A percentile compares a stretch with the other conserved stretches of the same genome.
Conservation (phyloP, 352 stramenopile genomes). For the Phytophthora aleatoria region DNA sequence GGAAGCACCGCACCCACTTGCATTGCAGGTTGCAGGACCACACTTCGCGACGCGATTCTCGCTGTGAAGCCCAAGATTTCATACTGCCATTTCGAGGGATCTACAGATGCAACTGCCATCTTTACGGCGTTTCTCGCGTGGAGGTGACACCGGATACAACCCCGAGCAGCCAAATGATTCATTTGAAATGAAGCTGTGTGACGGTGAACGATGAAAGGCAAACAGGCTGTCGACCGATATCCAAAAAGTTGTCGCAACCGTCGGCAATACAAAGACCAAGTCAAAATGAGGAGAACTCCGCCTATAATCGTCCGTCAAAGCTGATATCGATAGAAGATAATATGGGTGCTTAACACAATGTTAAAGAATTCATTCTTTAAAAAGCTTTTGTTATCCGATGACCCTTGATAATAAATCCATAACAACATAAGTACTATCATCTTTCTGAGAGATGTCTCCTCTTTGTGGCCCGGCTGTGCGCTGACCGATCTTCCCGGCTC, state of each 20-base stretch:
- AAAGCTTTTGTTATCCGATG: neutral
- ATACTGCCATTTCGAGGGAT: neutral
- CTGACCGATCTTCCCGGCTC: conserved; percentile 5
- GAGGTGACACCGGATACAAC: neutral
- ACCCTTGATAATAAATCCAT: neutral
- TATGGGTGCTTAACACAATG: too few relatives aligned
- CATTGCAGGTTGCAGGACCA: neutral
- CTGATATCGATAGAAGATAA: neutral
- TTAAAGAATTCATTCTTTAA: too few relatives aligned
- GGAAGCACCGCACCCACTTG: conserved; percentile 9
- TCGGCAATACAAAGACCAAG: conserved; percentile 11
- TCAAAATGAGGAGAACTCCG: conserved; percentile 9
- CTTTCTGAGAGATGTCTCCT: neutral
- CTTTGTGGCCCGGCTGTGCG: conserved; percentile 10
- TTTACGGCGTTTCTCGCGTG: conserved; percentile 2
- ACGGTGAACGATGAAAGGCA: neutral
- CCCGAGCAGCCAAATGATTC: too few relatives aligned
- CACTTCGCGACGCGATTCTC: neutral
- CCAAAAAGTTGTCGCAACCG: conserved; percentile 14
- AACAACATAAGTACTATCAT: neutral
- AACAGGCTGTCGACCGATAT: conserved; percentile 1
- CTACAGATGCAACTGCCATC: neutral
- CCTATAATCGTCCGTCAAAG: conserved; percentile 6
- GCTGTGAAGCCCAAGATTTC: neutral
- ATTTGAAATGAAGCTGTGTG: too few relatives aligned